Conservation (phyloP, 163 green algal genomes). For the Scenedesmus sp. region DNA sequence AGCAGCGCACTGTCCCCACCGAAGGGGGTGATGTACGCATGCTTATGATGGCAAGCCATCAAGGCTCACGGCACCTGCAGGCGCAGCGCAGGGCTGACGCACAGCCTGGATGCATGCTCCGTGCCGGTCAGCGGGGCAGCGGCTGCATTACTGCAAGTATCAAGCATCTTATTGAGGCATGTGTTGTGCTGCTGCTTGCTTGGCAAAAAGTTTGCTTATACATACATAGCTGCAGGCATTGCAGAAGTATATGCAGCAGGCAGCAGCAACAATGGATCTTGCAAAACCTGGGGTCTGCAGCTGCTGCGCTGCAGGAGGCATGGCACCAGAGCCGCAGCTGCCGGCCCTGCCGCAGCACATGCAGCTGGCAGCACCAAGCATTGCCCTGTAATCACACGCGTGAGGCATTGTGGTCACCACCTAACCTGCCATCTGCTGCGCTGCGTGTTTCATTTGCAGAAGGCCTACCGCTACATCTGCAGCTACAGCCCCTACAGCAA, state of each 20-base stretch:
- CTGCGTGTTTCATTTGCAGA: constrained; percentile 34
- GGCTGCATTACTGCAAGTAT: background rate
- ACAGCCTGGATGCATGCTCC: background rate
- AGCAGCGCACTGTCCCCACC: too few relatives aligned
- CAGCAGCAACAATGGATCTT: background rate
- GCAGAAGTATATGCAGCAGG: constrained; percentile 38
- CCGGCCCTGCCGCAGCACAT: constrained; percentile 52
- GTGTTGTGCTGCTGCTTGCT: background rate
- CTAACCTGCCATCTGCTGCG: background rate
- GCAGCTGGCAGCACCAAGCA: background rate
- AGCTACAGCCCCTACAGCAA: constrained; percentile 61
- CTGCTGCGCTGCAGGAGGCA: too few relatives aligned
- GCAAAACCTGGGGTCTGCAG: constrained; percentile 34
- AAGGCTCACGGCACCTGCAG: too few relatives aligned
- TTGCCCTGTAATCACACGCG: too few relatives aligned
- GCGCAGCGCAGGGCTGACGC: too few relatives aligned
- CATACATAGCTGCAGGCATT: constrained; percentile 30
- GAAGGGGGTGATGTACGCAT: background rate
- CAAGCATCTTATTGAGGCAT: background rate
- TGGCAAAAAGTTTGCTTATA: too few relatives aligned
- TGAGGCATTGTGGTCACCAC: background rate
- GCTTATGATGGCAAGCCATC: too few relatives aligned
- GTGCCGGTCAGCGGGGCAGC: background rate
- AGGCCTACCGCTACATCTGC: constrained; percentile 53
- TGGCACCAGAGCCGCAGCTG: too few relatives aligned